Percentiles rank a stretch among this genome's conserved stretches.
These are phyloP conservation scores for Arthroderma sp. DNA, from an alignment of 2,329 filamentous ascomycete genomes.

Conservation along the genomic window DNA sequence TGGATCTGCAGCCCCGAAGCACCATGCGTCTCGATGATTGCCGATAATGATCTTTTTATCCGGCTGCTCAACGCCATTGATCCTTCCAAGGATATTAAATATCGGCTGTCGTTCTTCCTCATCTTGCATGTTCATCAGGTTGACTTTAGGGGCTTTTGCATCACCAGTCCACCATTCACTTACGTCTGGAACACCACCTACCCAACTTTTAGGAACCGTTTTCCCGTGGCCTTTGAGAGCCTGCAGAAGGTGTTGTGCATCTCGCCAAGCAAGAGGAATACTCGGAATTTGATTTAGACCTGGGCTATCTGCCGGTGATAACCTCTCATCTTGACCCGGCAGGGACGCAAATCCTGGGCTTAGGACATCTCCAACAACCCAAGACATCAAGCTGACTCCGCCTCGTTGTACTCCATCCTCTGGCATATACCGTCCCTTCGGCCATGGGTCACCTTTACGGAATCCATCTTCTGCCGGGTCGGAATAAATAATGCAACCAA, in stretches of 20 bases:
- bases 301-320: constrained; percentile 55
- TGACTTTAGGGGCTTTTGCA: constrained; percentile 58
- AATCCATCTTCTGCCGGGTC: constrained; percentile 81
- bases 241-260: constrained; percentile 68
- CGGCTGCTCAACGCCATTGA: constrained; percentile 69
- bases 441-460: constrained; percentile 55
- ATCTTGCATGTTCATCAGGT: constrained; percentile 75
- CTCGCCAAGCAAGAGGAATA: constrained; percentile 76
- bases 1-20: constrained; percentile 73
- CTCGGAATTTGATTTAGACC: constrained; percentile 77
- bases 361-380: constrained; percentile 79
- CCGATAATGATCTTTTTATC: constrained; percentile 80
- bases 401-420: constrained; percentile 71
- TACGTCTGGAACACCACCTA: constrained; percentile 61
- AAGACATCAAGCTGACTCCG: constrained; percentile 65
- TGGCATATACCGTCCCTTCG: constrained; percentile 67
- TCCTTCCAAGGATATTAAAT: constrained; percentile 80
- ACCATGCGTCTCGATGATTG: constrained; percentile 88
- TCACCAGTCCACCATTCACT: constrained; percentile 77
- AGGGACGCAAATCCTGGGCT: constrained; percentile 66
- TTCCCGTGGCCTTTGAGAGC: constrained; percentile 63
- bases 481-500: constrained; percentile 81
- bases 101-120: constrained; percentile 71
- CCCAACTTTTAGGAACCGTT: constrained; percentile 56
- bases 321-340: constrained; percentile 41